Evolutionary conservation across 768 basidiomycete genomes (phyloP).

Genomic region (Asterophora parasitica): DNA sequence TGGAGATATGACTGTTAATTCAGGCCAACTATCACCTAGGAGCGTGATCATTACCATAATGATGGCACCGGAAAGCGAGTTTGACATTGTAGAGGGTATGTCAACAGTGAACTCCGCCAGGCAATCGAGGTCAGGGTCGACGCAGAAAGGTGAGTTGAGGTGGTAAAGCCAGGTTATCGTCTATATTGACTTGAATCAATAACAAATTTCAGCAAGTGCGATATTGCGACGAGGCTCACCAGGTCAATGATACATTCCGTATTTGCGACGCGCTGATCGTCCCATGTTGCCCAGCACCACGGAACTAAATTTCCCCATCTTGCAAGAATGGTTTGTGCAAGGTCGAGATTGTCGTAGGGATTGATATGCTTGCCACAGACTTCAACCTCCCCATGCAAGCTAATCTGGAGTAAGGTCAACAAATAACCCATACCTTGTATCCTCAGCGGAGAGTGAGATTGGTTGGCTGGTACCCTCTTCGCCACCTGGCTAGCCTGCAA

Average conservation of each 20-base stretch:
- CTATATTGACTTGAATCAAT: slow-evolving; percentile 23
- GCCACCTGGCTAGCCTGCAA: slow-evolving; percentile 21
- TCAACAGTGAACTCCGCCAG: not conserved
- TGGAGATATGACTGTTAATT: slow-evolving; percentile 6
- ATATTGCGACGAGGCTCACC: slow-evolving; percentile 30
- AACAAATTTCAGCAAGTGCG: not conserved
- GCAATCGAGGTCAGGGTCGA: slow-evolving; percentile 1
- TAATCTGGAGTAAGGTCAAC: slow-evolving; percentile 37
- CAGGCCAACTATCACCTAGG: not conserved
- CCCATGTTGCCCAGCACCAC: slow-evolving; percentile 67
- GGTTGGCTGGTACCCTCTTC: slow-evolving; percentile 1
- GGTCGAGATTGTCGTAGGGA: slow-evolving; percentile 29
- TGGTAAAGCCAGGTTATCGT: slow-evolving; percentile 52
- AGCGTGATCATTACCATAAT: slow-evolving; percentile 8
- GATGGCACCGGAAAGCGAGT: slow-evolving; percentile 1
- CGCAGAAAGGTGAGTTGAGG: slow-evolving; percentile 22
- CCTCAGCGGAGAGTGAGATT: slow-evolving; percentile 26
- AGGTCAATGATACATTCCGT: slow-evolving; percentile 44
- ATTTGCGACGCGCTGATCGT: slow-evolving; percentile 44
- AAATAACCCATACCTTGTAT: slow-evolving; percentile 43
- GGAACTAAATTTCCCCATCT: slow-evolving; percentile 51
- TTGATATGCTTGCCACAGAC: not conserved
- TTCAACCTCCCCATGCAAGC: slow-evolving; percentile 3
- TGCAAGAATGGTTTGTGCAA: slow-evolving; percentile 47
- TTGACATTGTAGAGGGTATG: slow-evolving; percentile 1